These are phyloP conservation scores for Pyricularia grisea DNA, from an alignment of 2,329 filamentous ascomycete species.

Conservation along the genomic window DNA sequence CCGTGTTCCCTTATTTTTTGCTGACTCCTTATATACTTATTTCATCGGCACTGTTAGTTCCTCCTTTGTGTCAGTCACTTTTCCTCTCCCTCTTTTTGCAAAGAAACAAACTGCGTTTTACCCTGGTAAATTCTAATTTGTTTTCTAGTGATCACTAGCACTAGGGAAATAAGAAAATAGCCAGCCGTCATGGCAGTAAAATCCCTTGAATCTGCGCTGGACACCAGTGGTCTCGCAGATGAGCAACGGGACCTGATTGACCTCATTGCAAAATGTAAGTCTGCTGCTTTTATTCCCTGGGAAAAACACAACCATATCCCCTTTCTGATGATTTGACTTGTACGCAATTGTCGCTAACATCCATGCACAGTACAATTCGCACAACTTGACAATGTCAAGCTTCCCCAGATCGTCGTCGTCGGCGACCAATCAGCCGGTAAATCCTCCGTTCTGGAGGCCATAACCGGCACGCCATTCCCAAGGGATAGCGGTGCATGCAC, in stretches of 20 bases:
- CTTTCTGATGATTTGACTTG: background rate
- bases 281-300: background rate
- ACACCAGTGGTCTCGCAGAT: slow-evolving; percentile 37
- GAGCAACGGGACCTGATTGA: slow-evolving; percentile 50
- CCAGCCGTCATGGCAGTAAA: slow-evolving; percentile 21
- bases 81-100: background rate
- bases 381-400: slow-evolving; percentile 26
- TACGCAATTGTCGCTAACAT: background rate
- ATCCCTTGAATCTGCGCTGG: slow-evolving; percentile 33
- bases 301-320: background rate
- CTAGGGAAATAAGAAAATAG: background rate
- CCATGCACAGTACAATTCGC: slow-evolving; percentile 18
- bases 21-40: background rate
- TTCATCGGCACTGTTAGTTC: background rate
- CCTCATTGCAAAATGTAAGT: slow-evolving; percentile 30
- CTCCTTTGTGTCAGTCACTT: background rate
- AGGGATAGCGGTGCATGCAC: slow-evolving; percentile 52
- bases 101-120: background rate
- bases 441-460: slow-evolving; percentile 53
- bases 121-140: background rate
- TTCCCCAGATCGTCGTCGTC: slow-evolving; percentile 55
- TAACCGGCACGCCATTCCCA: slow-evolving; percentile 53
- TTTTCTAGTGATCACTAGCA: background rate
- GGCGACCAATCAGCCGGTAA: slow-evolving; percentile 57
- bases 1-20: background rate